Percentiles rank a stretch among this genome's conserved stretches.
Evolutionary conservation across 139 green algal species (phyloP).

Genomic region (Chlorella sp.): DNA sequence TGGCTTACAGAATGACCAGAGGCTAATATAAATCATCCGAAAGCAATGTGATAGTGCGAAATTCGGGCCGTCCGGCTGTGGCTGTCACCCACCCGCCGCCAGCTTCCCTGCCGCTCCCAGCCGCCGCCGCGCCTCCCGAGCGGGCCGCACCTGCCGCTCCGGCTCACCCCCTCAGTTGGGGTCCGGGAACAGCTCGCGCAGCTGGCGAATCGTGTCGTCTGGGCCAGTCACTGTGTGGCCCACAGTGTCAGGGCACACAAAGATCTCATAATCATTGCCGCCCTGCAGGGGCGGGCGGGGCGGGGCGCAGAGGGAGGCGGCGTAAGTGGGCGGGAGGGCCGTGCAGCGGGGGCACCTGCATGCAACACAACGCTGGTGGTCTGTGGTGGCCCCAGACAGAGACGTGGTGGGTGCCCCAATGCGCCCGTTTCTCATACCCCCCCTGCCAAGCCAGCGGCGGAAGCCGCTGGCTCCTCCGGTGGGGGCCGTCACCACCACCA

Average conservation of each 20-base stretch:
- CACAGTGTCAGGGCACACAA: conserved; percentile 80
- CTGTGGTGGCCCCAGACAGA: too few species aligned
- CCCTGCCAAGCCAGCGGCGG: not conserved
- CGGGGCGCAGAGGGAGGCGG: not conserved
- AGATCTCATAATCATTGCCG: conserved; percentile 99
- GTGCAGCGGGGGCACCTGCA: not conserved
- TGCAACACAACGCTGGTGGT: not conserved
- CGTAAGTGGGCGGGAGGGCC: not conserved
- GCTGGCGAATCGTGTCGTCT: conserved; percentile 87
- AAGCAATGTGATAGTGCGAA: too few species aligned
- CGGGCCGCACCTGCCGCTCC: not conserved
- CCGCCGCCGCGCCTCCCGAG: not conserved
- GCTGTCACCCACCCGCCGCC: too few species aligned
- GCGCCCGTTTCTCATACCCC: too few species aligned
- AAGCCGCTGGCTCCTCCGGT: too few species aligned
- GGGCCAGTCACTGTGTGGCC: conserved; percentile 94
- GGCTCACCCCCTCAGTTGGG: not conserved
- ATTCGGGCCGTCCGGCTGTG: too few species aligned
- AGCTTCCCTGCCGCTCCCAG: not conserved
- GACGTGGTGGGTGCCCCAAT: too few species aligned
- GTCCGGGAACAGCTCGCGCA: conserved; percentile 77
- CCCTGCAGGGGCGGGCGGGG: conserved; percentile 67
- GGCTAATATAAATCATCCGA: too few species aligned
- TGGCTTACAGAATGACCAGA: too few species aligned
- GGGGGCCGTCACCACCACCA: too few species aligned